Evolutionary conservation across 1,284 basidiomycete species (phyloP), one percentile per base, ranked within the genome.

Genomic region (Pseudozyma hubeiensis): DNA sequence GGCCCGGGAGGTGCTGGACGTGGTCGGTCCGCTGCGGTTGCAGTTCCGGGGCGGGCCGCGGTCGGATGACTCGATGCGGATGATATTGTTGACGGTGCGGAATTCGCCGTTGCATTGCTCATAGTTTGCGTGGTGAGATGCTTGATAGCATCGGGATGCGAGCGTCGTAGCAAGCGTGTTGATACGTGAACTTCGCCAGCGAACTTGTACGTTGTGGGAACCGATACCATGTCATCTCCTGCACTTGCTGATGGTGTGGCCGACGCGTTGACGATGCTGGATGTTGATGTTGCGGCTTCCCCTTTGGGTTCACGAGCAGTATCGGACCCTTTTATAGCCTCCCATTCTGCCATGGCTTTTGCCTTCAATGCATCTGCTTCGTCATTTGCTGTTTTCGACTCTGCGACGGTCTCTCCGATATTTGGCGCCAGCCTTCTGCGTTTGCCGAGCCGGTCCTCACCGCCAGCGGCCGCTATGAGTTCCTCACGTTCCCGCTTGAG

Each of bases 121-220:
- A 14, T 37, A 5, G 35, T 43, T 35, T 60, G 57, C 7, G 64
- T 35, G 33, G 64, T 19, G 53, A 81, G 65, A 41, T 64, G 75
- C 44, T 71, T 64, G 48, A 75, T 49, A 10, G 75, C 72, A 13
- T 79, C 77, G 13, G 78, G 77, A 44, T 79, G 75, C 3, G 77
- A 68, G 13, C 65, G 48, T 11, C 77, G 78, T 4, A 80, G 52
- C 1, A 74, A 39, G 13, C 63, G 64, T 0, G 46, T 59, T 3
- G 63, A 54, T 6, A 50, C 64, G 31, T 66, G 57, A 1, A 70
- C 16, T 19, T 79, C 67, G 16, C 77, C 77, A 9, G 78, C 77
- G 33, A 80, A 80, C 29, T 64, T 71, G 63, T 75, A 79, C 0
- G 69, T 71, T 10, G 65, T 50, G 5, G 62, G 59, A 29, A 80